These are phyloP conservation scores for Babesia bovis DNA, from an alignment of 169 alveolate genomes.

Conservation along the genomic window DNA sequence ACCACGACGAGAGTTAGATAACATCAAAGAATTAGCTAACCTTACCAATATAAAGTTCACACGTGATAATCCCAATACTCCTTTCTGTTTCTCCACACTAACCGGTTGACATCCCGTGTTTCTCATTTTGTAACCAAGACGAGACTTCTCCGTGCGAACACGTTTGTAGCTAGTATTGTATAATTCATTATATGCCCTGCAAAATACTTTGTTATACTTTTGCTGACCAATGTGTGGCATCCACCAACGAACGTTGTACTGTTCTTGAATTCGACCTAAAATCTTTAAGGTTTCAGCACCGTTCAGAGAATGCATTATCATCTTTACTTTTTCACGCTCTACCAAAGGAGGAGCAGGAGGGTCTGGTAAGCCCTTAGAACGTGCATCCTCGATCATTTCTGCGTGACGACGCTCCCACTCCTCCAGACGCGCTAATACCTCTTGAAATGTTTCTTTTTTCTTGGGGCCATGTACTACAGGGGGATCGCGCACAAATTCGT, in stretches of 20 bases:
- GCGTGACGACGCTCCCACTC: constrained; percentile 23
- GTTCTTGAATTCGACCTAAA: constrained; percentile 19
- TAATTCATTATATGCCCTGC: constrained; percentile 60
- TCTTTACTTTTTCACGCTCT: constrained; percentile 27
- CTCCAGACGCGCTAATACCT: constrained; percentile 26
- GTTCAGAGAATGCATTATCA: constrained; percentile 27
- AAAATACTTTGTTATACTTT: constrained; percentile 48
- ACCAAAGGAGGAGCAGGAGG: constrained; percentile 58
- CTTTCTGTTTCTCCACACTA: background rate
- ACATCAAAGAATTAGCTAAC: constrained; percentile 72
- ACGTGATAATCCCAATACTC: constrained; percentile 23
- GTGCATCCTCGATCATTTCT: constrained; percentile 37
- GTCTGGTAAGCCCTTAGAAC: constrained; percentile 42
- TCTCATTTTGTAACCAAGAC: constrained; percentile 50
- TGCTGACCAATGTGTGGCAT: constrained; percentile 55
- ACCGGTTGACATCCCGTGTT: constrained; percentile 3
- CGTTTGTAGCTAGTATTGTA: constrained; percentile 61
- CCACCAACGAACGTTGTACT: constrained; percentile 58
- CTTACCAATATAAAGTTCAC: constrained; percentile 73
- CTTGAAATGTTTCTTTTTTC: constrained; percentile 18
- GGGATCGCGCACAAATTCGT: constrained; percentile 47
- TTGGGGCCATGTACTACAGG: constrained; percentile 35
- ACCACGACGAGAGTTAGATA: constrained; percentile 70
- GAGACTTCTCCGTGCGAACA: constrained; percentile 26
- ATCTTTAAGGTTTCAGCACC: constrained; percentile 20